Conservation (phyloP, 768 basidiomycete genomes). For the Udeniomyces megalosporus region DNA sequence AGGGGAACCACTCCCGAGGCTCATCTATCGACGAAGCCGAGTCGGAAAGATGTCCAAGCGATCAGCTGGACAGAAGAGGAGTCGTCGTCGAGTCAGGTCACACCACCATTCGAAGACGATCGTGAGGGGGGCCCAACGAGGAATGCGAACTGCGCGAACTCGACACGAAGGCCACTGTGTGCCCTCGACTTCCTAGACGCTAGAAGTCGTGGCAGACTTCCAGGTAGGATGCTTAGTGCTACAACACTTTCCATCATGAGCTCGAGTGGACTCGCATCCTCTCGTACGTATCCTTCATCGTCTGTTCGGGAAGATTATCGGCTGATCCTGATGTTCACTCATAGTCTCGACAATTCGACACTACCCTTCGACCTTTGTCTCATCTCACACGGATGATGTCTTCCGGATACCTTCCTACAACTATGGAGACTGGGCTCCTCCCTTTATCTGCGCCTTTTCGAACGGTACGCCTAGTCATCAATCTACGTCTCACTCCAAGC, state of each 20-base stretch:
- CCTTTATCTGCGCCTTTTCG: conserved; percentile 21
- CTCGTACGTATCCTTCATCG: not conserved
- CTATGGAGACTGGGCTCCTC: conserved; percentile 20
- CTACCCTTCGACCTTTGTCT: conserved; percentile 10
- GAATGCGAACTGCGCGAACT: not conserved
- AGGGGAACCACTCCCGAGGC: too few relatives aligned
- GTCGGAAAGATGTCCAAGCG: too few relatives aligned
- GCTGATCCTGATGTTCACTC: too few relatives aligned
- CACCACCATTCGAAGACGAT: too few relatives aligned
- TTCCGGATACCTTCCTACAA: conserved; percentile 1
- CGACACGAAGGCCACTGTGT: not conserved
- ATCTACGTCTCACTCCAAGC: not conserved
- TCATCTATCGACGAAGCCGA: too few relatives aligned
- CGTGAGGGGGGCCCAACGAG: not conserved
- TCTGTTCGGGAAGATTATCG: too few relatives aligned
- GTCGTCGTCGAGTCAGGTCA: not conserved
- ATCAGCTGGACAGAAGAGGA: too few relatives aligned
- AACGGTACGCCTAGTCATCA: conserved; percentile 15
- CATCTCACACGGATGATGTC: conserved; percentile 9
- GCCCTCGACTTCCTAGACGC: too few relatives aligned
- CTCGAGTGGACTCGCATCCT: not conserved
- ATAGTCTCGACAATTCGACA: conserved; percentile 2
- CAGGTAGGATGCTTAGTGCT: too few relatives aligned
- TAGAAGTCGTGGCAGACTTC: too few relatives aligned
- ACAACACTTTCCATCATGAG: too few relatives aligned